Conservation (phyloP, 2,329 filamentous ascomycete genomes). For the Colletotrichum eremochloae region DNA sequence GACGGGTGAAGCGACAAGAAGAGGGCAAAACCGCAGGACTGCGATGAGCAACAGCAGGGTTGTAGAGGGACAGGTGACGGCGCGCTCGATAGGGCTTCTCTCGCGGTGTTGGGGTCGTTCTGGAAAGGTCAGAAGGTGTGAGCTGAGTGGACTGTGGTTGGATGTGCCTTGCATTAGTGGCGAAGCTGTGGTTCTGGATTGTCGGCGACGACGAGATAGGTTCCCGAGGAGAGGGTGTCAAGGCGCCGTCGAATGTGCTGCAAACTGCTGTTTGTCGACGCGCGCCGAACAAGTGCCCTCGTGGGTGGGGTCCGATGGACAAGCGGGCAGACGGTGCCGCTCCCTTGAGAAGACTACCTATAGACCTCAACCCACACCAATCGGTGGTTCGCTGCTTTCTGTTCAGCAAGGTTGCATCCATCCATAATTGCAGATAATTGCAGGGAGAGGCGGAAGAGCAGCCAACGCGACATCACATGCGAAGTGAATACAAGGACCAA, state of each 20-base stretch:
- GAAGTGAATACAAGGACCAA: neutral
- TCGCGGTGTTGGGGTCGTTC: constrained; percentile 2
- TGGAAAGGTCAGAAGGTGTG: constrained; percentile 17
- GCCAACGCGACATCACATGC: constrained; percentile 11
- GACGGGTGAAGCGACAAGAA: constrained; percentile 34
- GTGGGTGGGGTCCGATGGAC: neutral
- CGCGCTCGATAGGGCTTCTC: constrained; percentile 2
- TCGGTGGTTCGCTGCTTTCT: constrained; percentile 6
- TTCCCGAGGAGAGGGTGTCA: constrained; percentile 3
- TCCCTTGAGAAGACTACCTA: neutral
- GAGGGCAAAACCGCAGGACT: constrained; percentile 9
- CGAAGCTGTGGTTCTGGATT: constrained; percentile 26
- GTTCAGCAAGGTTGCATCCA: constrained; percentile 17
- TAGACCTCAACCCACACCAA: constrained; percentile 4
- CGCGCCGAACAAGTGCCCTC: neutral
- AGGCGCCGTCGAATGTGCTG: neutral
- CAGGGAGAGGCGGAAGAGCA: neutral
- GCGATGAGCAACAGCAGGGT: neutral
- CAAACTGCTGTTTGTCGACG: neutral
- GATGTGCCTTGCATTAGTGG: constrained; percentile 42
- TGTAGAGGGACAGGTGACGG: neutral
- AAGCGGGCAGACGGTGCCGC: constrained; percentile 25
- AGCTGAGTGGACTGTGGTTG: constrained; percentile 32
- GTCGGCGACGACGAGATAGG: constrained; percentile 33
- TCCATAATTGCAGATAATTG: neutral